Conservation (phyloP, 2,329 filamentous ascomycete genomes). For the Monilinia vaccinii-corymbosi region DNA sequence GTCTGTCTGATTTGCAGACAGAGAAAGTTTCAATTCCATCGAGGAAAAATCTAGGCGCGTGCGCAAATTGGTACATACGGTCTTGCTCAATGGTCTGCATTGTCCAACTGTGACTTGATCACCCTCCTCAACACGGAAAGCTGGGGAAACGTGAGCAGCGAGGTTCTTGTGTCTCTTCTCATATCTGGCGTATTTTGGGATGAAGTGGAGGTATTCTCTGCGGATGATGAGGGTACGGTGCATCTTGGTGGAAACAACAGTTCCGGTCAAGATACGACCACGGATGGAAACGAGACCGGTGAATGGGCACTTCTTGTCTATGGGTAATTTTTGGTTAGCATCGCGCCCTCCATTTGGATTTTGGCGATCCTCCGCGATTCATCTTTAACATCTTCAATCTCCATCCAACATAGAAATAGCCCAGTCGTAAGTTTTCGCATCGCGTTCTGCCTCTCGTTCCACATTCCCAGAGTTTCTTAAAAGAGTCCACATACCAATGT, state of each 20-base stretch:
- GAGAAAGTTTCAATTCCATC: neutral
- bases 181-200: constrained; percentile 99
- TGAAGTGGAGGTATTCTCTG: constrained; percentile 99
- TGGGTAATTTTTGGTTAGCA: constrained; percentile 21
- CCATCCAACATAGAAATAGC: neutral
- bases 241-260: constrained; percentile 99
- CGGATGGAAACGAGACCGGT: constrained; percentile 98
- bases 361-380: neutral
- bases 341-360: neutral
- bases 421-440: neutral
- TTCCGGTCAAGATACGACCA: constrained; percentile 99
- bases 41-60: neutral
- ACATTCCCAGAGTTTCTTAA: neutral
- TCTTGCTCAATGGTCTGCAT: constrained; percentile 99
- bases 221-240: constrained; percentile 99
- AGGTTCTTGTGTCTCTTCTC: constrained; percentile 99
- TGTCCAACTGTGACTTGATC: constrained; percentile 99
- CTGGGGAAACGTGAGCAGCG: constrained; percentile 94
- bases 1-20: neutral
- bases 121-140: constrained; percentile 99
- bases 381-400: neutral
- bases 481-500: constrained; percentile 75
- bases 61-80: constrained; percentile 55
- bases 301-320: constrained; percentile 99
- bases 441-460: neutral